phyloP scores from a whole-genome alignment of 176 grass and related monocot species.

The Musa itinerans region DNA sequence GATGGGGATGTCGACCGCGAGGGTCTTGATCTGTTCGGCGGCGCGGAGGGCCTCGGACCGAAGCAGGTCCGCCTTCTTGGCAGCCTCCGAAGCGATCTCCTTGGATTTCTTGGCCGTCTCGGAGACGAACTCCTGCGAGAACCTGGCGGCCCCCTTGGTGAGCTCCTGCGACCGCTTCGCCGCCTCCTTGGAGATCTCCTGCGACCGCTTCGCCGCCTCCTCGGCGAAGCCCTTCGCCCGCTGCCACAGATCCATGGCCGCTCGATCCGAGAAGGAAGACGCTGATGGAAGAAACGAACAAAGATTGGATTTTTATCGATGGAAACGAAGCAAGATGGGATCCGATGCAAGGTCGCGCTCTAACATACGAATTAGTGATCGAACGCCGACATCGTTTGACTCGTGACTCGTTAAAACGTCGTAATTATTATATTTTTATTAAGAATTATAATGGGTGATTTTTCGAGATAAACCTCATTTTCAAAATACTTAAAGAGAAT shows the following conservation, averaged over 20 bases:
- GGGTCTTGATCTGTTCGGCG: constrained; percentile 81
- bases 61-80: constrained; percentile 83
- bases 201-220: not conserved
- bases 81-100: constrained; percentile 76
- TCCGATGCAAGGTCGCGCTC: too few relatives aligned
- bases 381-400: too few relatives aligned
- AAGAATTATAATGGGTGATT: too few relatives aligned
- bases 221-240: not conserved
- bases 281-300: not conserved
- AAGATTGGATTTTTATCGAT: not conserved
- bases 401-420: too few relatives aligned
- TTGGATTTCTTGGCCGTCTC: constrained; percentile 76
- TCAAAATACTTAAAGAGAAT: too few relatives aligned
- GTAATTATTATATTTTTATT: too few relatives aligned
- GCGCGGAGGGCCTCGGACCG: constrained; percentile 10
- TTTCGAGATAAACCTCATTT: too few relatives aligned
- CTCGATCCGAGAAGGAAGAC: not conserved
- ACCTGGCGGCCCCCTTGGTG: not conserved
- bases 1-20: constrained; percentile 58
- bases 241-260: constrained; percentile 3
- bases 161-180: constrained; percentile 2
- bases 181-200: not conserved
- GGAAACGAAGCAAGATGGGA: too few relatives aligned
- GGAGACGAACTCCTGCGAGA: constrained; percentile 48
- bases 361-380: too few relatives aligned